Evolutionary conservation across 73 alveolate species (phyloP).

Genomic region (Paraurostyla sp.): DNA sequence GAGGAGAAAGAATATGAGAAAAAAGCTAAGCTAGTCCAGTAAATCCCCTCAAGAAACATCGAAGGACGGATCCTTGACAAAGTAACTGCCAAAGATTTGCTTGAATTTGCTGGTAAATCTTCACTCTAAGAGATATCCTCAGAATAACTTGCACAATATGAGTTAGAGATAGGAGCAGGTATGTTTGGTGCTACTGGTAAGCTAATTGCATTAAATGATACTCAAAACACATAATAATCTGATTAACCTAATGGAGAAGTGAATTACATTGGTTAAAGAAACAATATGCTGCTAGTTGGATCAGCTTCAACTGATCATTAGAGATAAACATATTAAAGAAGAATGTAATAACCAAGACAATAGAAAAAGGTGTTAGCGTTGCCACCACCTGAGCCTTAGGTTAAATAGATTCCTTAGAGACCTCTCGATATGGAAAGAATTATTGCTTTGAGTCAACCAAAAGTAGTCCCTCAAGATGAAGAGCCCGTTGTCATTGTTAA

Average conservation of each 20-base stretch:
- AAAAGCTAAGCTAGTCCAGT: neutral
- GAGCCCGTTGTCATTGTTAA: neutral
- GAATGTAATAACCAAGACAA: slow-evolving; percentile 21
- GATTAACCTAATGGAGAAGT: neutral
- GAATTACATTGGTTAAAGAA: too few species aligned
- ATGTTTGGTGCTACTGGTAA: slow-evolving; percentile 15
- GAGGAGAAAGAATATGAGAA: slow-evolving; percentile 31
- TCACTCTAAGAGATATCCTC: neutral
- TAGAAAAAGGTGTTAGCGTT: slow-evolving; percentile 23
- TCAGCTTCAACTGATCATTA: too few species aligned
- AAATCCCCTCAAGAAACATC: neutral
- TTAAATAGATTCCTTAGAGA: neutral
- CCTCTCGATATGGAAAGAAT: slow-evolving; percentile 54
- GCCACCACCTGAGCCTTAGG: slow-evolving; percentile 47
- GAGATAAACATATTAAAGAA: neutral
- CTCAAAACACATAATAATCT: neutral
- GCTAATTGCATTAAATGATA: neutral
- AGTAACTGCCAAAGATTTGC: slow-evolving; percentile 37
- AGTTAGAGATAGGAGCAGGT: slow-evolving; percentile 21
- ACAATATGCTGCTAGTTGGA: too few species aligned
- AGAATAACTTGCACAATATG: neutral
- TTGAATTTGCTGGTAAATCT: slow-evolving; percentile 37
- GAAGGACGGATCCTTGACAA: neutral
- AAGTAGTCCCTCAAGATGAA: slow-evolving; percentile 20
- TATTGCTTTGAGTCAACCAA: slow-evolving; percentile 44